Evolutionary conservation across 805 yeast genomes (phyloP).

Genomic region (Metschnikowia anglica): DNA sequence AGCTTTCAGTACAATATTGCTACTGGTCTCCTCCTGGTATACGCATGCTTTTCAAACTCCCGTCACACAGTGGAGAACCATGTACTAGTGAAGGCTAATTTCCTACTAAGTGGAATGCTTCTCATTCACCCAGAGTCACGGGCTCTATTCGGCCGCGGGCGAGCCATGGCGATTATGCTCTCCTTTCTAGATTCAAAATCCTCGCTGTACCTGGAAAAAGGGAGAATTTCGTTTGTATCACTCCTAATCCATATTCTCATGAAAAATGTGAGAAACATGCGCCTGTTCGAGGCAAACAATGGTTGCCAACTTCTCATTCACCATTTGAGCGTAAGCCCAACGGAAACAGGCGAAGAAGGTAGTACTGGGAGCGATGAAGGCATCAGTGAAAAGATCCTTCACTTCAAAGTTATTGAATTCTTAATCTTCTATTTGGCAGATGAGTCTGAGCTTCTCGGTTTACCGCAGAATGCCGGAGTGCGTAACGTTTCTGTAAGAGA

Average conservation of each 20-base stretch:
- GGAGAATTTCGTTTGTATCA: constrained; percentile 44
- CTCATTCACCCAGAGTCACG: constrained; percentile 59
- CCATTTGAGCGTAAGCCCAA: constrained; percentile 24
- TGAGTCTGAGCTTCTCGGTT: constrained; percentile 40
- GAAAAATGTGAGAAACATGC: constrained; percentile 53
- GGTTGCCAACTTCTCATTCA: constrained; percentile 57
- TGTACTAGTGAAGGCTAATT: constrained; percentile 25
- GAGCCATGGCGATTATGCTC: constrained; percentile 40
- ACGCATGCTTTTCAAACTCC: constrained; percentile 8
- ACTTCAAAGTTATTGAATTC: constrained; percentile 66
- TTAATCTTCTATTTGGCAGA: constrained; percentile 67
- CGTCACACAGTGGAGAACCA: constrained; percentile 8
- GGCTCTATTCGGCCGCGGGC: constrained; percentile 42
- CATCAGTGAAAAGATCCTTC: constrained; percentile 46
- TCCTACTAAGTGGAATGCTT: constrained; percentile 57
- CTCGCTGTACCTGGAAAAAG: constrained; percentile 14
- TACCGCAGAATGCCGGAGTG: constrained; percentile 8
- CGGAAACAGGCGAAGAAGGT: not conserved
- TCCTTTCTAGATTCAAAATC: constrained; percentile 21
- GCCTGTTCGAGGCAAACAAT: constrained; percentile 55
- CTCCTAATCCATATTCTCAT: constrained; percentile 59
- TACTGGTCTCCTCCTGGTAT: constrained; percentile 30
- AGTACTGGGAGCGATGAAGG: not conserved
- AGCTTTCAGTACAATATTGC: constrained; percentile 52
- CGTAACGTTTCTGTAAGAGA: constrained; percentile 22